Conservation (phyloP, 2,329 filamentous ascomycete species). For the Penicillium nordicum region DNA sequence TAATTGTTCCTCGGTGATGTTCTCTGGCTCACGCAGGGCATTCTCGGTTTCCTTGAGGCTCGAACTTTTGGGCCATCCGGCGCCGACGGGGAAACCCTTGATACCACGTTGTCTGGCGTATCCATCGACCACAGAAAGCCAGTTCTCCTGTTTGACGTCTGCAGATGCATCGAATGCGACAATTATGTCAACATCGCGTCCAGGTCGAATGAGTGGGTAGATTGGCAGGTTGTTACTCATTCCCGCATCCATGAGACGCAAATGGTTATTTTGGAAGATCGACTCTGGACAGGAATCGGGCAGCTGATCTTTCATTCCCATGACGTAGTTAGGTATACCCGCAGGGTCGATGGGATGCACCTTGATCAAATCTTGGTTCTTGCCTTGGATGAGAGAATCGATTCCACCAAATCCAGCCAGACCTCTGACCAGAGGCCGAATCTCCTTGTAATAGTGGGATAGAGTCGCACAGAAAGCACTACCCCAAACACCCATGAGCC, state of each 20-base stretch:
- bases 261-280: slow-evolving; percentile 66
- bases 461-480: slow-evolving; percentile 94
- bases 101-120: slow-evolving; percentile 87
- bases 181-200: slow-evolving; percentile 82
- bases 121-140: slow-evolving; percentile 88
- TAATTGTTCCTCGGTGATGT: slow-evolving; percentile 58
- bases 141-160: slow-evolving; percentile 91
- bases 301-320: slow-evolving; percentile 73
- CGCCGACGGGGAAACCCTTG: slow-evolving; percentile 89
- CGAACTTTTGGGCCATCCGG: slow-evolving; percentile 79
- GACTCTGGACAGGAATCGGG: slow-evolving; percentile 74
- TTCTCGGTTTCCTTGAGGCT: slow-evolving; percentile 58
- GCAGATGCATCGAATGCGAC: slow-evolving; percentile 93
- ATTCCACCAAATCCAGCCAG: slow-evolving; percentile 72
- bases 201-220: slow-evolving; percentile 85
- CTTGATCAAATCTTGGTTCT: slow-evolving; percentile 79
- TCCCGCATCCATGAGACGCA: slow-evolving; percentile 90
- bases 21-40: slow-evolving; percentile 67
- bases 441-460: slow-evolving; percentile 92
- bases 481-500: slow-evolving; percentile 92
- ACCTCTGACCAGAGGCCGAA: slow-evolving; percentile 74
- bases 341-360: slow-evolving; percentile 94
- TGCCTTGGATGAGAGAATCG: slow-evolving; percentile 77
- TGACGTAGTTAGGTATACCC: slow-evolving; percentile 81
- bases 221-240: slow-evolving; percentile 99